Base-by-base conservation (phyloP, 768 basidiomycete species). In the Lactarius pseudohatsudake region DNA sequence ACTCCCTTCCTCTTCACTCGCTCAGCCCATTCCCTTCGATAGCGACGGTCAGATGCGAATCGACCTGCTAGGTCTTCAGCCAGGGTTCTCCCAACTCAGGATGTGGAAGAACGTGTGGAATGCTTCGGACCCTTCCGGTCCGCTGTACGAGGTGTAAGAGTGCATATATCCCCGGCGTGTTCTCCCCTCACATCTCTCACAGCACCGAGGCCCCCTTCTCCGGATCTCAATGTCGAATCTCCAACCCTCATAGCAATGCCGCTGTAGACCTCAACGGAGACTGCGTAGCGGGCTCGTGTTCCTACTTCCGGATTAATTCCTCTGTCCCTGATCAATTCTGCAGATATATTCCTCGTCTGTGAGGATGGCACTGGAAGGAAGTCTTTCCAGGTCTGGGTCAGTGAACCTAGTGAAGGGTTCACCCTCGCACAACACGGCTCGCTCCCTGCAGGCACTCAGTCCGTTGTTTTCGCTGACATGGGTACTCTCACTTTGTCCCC, bases 211-310 rank as follows among this genome's bases (percentile, higher is more conserved):
- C 90, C 1, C 81, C 82, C 18, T 85, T 94, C 70, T 75, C 81
- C 26, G 87, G 85, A 16, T 70, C 80, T 18, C 86, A 87, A 53
- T 99, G 97, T 76, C 82, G 78, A 11, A 75, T 94, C n/a, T 84
- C 92, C 13, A 87, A 89, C 69, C 96, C 96, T 6, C 97, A 98
- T 74, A 94, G 91, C 74, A 97, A 96, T 76, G 96, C 95, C 0
- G 90, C 95, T 20, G 84, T 98, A 5, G 97, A 99, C 73, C 79
- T 99, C 45, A 86, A 98, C 68, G 97, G 97, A 15, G 97, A 99
- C 75, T 98, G 97, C 75, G 81, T 97, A 4, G 94, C 96, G 69
- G 94, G 94, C 90, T 67, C 69, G 81, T 77, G 11, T 28, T 53
- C 15, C 32, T 20, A 26, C 9, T 9, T 34, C 57, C 6, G 16